Conservation (phyloP, 441 rosid species). For the Populus hybrid region DNA sequence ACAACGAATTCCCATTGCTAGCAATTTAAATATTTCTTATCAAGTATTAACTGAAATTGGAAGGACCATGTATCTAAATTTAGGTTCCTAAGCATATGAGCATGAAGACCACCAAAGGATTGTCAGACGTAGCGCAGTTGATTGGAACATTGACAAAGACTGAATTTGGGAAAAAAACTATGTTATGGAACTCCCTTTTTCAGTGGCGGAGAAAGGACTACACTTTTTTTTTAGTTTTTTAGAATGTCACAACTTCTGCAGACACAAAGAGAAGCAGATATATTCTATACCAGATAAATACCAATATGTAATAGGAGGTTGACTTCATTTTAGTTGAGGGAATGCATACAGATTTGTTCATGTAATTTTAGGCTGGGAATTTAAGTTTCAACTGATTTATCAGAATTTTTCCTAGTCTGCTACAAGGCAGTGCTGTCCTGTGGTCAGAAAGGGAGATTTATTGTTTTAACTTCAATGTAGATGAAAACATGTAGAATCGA, state of each 20-base stretch:
- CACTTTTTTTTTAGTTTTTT: no score
- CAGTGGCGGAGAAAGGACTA: no score
- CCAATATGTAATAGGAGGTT: no score
- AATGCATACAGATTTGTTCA: not conserved
- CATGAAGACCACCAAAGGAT: not conserved
- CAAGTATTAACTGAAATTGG: not conserved
- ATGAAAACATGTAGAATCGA: constrained; percentile 10
- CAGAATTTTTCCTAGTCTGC: not conserved
- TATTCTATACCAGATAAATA: no score
- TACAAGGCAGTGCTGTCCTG: not conserved
- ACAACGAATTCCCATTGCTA: not conserved
- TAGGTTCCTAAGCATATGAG: not conserved
- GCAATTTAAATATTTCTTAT: not conserved
- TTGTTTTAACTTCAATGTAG: constrained; percentile 9
- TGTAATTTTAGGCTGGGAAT: constrained; percentile 1
- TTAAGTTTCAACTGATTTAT: not conserved
- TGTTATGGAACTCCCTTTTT: no score
- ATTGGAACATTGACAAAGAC: not conserved
- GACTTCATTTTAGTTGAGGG: no score
- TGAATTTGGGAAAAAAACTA: not conserved
- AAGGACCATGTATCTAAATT: not conserved
- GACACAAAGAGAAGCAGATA: no score
- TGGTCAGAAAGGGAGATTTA: not conserved
- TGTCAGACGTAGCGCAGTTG: not conserved
- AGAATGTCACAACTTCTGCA: no score